phyloP scores from a whole-genome alignment of 495 filamentous ascomycete genomes.

The Rostrohypoxylon terebratum region DNA sequence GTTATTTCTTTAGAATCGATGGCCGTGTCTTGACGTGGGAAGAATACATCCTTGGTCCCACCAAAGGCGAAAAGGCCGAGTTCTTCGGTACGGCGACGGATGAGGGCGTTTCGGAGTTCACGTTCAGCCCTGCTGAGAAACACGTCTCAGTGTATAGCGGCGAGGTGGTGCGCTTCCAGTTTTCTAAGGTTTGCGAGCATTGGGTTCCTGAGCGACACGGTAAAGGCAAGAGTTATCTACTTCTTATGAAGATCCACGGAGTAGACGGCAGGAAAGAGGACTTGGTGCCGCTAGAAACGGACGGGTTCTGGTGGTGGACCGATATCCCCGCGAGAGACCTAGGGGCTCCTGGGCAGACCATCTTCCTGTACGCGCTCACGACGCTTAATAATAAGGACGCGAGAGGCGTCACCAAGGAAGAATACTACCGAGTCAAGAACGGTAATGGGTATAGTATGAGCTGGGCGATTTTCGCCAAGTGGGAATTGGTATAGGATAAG shows the following conservation, averaged over 20 bases:
- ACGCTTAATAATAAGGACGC: conserved; percentile 72
- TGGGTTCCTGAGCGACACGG: conserved; percentile 78
- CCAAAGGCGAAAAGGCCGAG: conserved; percentile 60
- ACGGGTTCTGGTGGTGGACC: conserved; percentile 78
- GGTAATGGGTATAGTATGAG: conserved; percentile 65
- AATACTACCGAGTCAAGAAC: conserved; percentile 72
- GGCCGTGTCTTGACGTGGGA: conserved; percentile 71
- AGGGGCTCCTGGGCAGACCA: conserved; percentile 74
- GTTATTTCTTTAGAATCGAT: conserved; percentile 73
- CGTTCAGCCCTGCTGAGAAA: conserved; percentile 69
- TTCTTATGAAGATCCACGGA: conserved; percentile 73
- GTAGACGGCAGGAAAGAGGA: conserved; percentile 75
- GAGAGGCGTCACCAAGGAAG: conserved; percentile 73
- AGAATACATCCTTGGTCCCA: conserved; percentile 73
- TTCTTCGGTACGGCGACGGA: conserved; percentile 65
- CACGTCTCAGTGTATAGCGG: conserved; percentile 66
- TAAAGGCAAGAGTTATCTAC: conserved; percentile 69
- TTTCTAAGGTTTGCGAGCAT: conserved; percentile 79
- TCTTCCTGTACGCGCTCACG: conserved; percentile 71
- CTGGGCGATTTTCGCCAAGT: conserved; percentile 71
- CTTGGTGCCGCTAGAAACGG: conserved; percentile 71
- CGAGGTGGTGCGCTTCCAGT: conserved; percentile 75
- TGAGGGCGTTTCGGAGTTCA: conserved; percentile 72
- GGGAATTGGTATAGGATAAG: conserved; percentile 66
- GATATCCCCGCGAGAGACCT: conserved; percentile 75